Percentiles rank a stretch among this genome's conserved stretches.
These are phyloP conservation scores for Prunus padus DNA, from an alignment of 306 rosid genomes.

Conservation along the genomic window DNA sequence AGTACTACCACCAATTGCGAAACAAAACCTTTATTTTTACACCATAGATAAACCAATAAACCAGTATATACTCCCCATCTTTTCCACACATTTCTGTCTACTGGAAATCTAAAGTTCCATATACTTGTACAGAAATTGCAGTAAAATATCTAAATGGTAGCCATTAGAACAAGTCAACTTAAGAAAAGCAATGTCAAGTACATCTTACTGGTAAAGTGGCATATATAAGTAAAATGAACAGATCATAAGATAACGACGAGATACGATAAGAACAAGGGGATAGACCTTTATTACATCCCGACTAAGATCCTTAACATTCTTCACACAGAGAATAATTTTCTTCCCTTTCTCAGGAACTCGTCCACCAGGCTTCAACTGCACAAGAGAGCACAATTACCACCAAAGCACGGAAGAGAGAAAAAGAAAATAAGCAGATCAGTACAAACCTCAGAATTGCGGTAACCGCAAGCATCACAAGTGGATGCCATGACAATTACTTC, in stretches of 20 bases:
- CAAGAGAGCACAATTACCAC: slow-evolving; percentile 20
- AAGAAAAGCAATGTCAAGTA: background rate
- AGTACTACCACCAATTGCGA: background rate
- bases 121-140: background rate
- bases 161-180: background rate
- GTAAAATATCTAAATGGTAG: background rate
- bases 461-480: slow-evolving; percentile 91
- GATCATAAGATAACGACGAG: background rate
- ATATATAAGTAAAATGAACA: background rate
- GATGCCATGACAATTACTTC: slow-evolving; percentile 98
- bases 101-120: background rate
- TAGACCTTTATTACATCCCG: slow-evolving; percentile 96
- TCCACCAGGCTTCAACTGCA: slow-evolving; percentile 96
- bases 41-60: background rate
- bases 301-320: slow-evolving; percentile 65
- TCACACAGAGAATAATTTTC: slow-evolving; percentile 57
- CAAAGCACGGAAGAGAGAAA: slow-evolving; percentile 21
- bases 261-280: background rate
- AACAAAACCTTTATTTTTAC: background rate
- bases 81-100: background rate
- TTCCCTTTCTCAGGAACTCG: slow-evolving; percentile 83
- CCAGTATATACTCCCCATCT: background rate
- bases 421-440: slow-evolving; percentile 15
- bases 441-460: slow-evolving; percentile 95
- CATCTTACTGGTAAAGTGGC: background rate